Conservation (phyloP, 2,329 filamentous ascomycete genomes). For the Alternaria dauci region DNA sequence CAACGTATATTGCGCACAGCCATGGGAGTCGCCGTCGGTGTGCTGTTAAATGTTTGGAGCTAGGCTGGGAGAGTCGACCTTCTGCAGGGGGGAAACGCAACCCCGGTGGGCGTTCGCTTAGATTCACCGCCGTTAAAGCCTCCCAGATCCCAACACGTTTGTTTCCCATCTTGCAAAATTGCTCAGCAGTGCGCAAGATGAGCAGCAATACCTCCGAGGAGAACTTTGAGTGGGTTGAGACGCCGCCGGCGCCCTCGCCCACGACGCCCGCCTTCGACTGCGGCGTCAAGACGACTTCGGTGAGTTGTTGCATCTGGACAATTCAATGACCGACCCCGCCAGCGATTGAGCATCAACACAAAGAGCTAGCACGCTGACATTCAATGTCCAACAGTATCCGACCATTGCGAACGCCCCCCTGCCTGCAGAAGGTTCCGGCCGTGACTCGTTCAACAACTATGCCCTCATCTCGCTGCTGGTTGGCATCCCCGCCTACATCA, state of each 20-base stretch:
- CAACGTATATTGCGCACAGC: constrained; percentile 1
- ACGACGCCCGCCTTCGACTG: constrained; percentile 63
- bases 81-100: constrained; percentile 18
- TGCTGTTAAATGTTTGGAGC: constrained; percentile 12
- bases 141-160: constrained; percentile 35
- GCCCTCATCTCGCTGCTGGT: constrained; percentile 75
- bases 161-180: constrained; percentile 41
- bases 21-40: constrained; percentile 12
- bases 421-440: constrained; percentile 85
- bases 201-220: constrained; percentile 56
- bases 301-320: constrained; percentile 50
- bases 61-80: too few species aligned
- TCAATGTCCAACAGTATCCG: constrained; percentile 68
- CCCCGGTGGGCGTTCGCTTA: constrained; percentile 34
- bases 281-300: constrained; percentile 68
- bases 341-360: constrained; percentile 42
- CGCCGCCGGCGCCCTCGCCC: constrained; percentile 64
- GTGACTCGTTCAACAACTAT: constrained; percentile 86
- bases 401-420: constrained; percentile 94
- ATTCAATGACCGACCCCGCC: constrained; percentile 27
- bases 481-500: constrained; percentile 78
- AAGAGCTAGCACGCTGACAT: constrained; percentile 35
- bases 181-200: constrained; percentile 44
- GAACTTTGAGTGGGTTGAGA: constrained; percentile 72
- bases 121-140: constrained; percentile 44